Evolutionary conservation across 73 alveolate species (phyloP).

Genomic region (Durusdinium trenchii): DNA sequence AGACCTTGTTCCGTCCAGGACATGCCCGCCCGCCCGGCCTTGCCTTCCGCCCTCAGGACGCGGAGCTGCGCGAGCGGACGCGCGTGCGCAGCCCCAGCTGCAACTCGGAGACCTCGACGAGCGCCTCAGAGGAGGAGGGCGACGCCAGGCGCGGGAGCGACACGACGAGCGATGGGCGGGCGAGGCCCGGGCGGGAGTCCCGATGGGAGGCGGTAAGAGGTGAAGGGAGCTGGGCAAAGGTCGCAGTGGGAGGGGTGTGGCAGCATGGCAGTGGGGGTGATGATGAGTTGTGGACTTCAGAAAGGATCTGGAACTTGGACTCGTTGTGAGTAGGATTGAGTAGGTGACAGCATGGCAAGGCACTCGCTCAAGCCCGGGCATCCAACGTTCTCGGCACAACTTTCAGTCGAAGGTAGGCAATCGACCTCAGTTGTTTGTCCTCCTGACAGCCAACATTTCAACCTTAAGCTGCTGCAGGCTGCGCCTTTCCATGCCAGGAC

Average conservation of each 20-base stretch:
- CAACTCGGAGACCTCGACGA: conserved; percentile 46
- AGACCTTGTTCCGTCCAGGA: no score
- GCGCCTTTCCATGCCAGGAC: conserved; percentile 68
- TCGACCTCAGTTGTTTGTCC: not conserved
- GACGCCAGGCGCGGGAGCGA: no score
- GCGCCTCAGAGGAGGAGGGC: conserved; percentile 15
- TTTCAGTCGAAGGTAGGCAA: not conserved
- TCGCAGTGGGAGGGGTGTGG: no score
- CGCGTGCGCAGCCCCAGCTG: conserved; percentile 22
- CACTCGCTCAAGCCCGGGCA: not conserved
- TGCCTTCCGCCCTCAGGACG: no score
- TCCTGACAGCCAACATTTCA: not conserved
- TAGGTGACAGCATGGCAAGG: no score
- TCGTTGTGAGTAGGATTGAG: not conserved
- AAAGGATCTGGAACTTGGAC: not conserved
- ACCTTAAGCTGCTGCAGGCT: not conserved
- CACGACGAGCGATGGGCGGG: no score
- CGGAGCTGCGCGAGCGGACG: no score
- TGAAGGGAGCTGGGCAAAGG: no score
- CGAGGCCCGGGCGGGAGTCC: no score
- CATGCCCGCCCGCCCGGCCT: no score
- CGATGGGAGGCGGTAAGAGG: no score
- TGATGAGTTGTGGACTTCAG: not conserved
- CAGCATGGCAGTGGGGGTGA: not conserved
- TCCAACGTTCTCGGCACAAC: not conserved